Evolutionary conservation across 148 eudicot genomes (phyloP).

Genomic region (Rhododendron griersonianum): DNA sequence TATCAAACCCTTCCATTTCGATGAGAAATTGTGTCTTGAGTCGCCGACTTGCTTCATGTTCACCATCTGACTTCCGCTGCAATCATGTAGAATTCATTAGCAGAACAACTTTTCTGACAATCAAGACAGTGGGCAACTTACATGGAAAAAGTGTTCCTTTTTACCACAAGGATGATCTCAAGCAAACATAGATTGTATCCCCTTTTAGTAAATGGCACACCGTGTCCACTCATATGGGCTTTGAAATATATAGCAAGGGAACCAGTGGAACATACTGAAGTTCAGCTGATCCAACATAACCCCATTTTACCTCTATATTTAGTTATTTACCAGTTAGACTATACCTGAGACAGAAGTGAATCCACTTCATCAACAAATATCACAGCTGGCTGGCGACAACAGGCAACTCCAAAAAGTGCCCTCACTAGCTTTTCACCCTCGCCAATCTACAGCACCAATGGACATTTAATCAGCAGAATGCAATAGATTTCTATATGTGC

Average conservation of each 20-base stretch:
- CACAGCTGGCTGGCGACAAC: constrained; percentile 99
- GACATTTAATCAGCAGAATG: background rate
- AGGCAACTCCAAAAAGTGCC: constrained; percentile 98
- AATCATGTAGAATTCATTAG: constrained; percentile 16
- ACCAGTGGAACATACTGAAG: background rate
- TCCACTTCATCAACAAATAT: constrained; percentile 99
- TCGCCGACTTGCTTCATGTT: constrained; percentile 96
- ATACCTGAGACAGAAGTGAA: constrained; percentile 96
- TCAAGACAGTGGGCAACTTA: constrained; percentile 1
- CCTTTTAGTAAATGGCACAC: background rate
- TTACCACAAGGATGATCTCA: background rate
- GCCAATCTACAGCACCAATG: constrained; percentile 59
- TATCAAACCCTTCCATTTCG: constrained; percentile 99
- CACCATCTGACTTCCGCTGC: constrained; percentile 99
- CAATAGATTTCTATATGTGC: background rate
- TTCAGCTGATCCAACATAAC: background rate
- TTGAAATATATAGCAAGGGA: background rate
- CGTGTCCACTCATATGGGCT: background rate
- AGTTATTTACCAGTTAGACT: background rate
- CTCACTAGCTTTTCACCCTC: constrained; percentile 99
- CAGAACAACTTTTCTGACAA: constrained; percentile 9
- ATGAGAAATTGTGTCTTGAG: constrained; percentile 97
- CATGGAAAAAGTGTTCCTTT: background rate
- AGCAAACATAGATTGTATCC: background rate
- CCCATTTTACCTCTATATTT: background rate